phyloP scores from a whole-genome alignment of 2,329 filamentous ascomycete genomes.

The Neofusicoccum umdonicola region DNA sequence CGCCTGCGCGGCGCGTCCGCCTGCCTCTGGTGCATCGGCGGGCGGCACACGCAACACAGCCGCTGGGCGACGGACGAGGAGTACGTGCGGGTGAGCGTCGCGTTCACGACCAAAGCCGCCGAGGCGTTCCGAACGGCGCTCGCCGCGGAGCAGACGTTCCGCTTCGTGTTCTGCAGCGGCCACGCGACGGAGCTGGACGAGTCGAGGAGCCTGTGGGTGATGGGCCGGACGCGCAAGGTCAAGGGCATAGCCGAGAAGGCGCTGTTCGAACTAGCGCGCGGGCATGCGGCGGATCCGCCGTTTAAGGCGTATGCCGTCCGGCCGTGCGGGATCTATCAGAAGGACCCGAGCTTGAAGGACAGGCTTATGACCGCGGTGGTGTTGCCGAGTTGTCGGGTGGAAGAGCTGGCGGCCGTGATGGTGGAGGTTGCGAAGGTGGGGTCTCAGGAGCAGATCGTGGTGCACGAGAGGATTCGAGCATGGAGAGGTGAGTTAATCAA shows the following conservation, averaged over 20 bases:
- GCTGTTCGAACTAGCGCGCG: not conserved
- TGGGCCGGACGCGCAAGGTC: not conserved
- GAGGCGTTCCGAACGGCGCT: not conserved
- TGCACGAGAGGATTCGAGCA: not conserved
- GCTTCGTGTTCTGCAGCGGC: not conserved
- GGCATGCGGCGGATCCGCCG: not conserved
- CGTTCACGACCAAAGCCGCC: not conserved
- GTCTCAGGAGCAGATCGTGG: not conserved
- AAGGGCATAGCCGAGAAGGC: not conserved
- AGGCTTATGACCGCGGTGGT: not conserved
- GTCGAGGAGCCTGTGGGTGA: not conserved
- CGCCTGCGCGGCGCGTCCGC: not conserved
- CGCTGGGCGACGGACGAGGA: not conserved
- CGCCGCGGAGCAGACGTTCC: not conserved
- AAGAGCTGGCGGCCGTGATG: slow-evolving; percentile 2
- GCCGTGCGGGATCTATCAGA: not conserved
- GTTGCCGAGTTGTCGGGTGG: slow-evolving; percentile 5
- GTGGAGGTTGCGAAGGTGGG: not conserved
- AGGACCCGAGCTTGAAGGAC: not conserved
- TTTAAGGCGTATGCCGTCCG: slow-evolving; percentile 1
- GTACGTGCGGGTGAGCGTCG: slow-evolving; percentile 2
- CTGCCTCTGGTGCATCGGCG: not conserved
- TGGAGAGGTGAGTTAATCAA: not conserved
- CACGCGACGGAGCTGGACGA: not conserved
- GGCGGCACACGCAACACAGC: not conserved